phyloP scores from a whole-genome alignment of 495 filamentous ascomycete genomes.

The Hypoxylon crocopeplum region DNA sequence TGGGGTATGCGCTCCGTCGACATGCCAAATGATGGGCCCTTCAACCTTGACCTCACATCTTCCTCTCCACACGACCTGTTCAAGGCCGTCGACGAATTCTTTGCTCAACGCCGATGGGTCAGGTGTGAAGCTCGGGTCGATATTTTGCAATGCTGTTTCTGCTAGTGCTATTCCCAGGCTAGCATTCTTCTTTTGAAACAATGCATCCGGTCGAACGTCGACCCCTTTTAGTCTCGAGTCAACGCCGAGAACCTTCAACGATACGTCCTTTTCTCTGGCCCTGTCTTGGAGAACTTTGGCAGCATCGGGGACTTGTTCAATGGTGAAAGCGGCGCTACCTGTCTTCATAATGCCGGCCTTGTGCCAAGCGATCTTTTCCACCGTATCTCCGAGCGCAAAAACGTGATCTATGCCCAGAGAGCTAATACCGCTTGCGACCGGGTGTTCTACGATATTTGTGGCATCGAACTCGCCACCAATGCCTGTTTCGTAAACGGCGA shows the following conservation, averaged over 20 bases:
- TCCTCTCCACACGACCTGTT: constrained; percentile 77
- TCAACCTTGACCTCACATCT: constrained; percentile 81
- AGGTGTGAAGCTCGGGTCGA: constrained; percentile 45
- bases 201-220: constrained; percentile 76
- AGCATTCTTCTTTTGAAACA: constrained; percentile 89
- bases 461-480: constrained; percentile 93
- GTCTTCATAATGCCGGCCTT: constrained; percentile 92
- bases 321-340: constrained; percentile 72
- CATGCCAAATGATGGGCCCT: constrained; percentile 76
- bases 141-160: constrained; percentile 60
- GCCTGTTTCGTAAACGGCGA: constrained; percentile 89
- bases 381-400: constrained; percentile 76
- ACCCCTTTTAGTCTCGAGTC: constrained; percentile 70
- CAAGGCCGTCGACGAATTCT: constrained; percentile 76
- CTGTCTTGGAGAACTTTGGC: constrained; percentile 72
- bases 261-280: constrained; percentile 69
- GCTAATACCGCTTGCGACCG: constrained; percentile 77
- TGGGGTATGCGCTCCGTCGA: constrained; percentile 90
- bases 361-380: constrained; percentile 96
- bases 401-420: constrained; percentile 92
- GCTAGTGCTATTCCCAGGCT: constrained; percentile 80
- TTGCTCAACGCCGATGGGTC: constrained; percentile 56
- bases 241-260: constrained; percentile 64
- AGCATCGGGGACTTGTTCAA: constrained; percentile 71
- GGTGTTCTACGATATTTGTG: constrained; percentile 84